Conservation (phyloP, 2,329 filamentous ascomycete genomes). For the Dothiorella sarmentorum region DNA sequence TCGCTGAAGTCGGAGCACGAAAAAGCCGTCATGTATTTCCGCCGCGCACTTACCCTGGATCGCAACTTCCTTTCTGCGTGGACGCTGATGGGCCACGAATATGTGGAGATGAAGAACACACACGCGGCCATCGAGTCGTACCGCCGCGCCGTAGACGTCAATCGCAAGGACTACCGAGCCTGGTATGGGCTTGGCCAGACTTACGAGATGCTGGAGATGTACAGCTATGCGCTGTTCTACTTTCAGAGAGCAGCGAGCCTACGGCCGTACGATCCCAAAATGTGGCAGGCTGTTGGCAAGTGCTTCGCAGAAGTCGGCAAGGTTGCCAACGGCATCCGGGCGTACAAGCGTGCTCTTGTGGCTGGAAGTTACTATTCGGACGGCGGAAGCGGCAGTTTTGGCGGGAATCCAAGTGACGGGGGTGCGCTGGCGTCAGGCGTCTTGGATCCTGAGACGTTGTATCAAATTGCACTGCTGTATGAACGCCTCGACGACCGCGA, state of each 20-base stretch:
- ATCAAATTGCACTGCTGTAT: constrained; percentile 87
- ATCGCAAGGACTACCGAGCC: constrained; percentile 91
- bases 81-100: constrained; percentile 99
- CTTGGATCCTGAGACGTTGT: constrained; percentile 84
- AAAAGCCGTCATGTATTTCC: constrained; percentile 97
- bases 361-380: constrained; percentile 88
- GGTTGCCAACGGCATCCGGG: constrained; percentile 86
- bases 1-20: constrained; percentile 91
- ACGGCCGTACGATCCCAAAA: constrained; percentile 94
- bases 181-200: constrained; percentile 98
- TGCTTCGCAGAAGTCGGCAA: constrained; percentile 89
- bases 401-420: constrained; percentile 45
- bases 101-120: constrained; percentile 97
- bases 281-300: constrained; percentile 95
- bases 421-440: constrained; percentile 47
- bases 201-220: constrained; percentile 97
- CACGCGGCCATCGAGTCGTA: constrained; percentile 98
- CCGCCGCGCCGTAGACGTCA: constrained; percentile 89
- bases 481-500: constrained; percentile 73
- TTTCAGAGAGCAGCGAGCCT: constrained; percentile 93
- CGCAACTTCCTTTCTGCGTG: constrained; percentile 89
- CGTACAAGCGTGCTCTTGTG: constrained; percentile 85
- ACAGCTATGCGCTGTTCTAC: constrained; percentile 95
- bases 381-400: constrained; percentile 53
- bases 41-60: constrained; percentile 84